Conservation (phyloP, 345 rosid genomes). For the Streptanthus diversifolius region DNA sequence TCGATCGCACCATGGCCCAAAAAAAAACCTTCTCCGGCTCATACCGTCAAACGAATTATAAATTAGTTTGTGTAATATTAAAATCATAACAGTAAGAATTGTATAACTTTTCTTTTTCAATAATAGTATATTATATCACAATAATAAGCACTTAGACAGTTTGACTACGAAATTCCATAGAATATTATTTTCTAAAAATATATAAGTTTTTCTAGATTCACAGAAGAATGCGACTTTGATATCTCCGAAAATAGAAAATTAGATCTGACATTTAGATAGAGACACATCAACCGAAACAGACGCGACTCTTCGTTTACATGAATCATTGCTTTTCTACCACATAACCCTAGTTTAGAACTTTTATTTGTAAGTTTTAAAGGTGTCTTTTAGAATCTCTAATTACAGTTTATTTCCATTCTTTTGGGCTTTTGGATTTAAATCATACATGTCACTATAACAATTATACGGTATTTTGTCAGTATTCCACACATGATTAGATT, state of each 20-base stretch:
- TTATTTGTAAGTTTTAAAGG: neutral
- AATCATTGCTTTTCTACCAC: slow-evolving; percentile 19
- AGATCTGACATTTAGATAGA: slow-evolving; percentile 6
- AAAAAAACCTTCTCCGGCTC: neutral
- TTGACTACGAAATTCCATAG: slow-evolving; percentile 23
- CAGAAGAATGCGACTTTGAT: slow-evolving; percentile 1
- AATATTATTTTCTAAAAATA: neutral
- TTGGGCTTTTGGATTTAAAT: neutral
- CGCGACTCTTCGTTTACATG: slow-evolving; percentile 11
- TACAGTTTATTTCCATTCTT: neutral
- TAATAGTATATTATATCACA: neutral
- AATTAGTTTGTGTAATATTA: neutral
- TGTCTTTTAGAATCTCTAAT: neutral
- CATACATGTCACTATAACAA: neutral
- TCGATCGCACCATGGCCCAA: slow-evolving; percentile 12
- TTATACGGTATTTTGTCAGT: neutral
- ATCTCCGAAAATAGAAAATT: slow-evolving; percentile 14
- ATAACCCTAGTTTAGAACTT: neutral
- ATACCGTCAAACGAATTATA: neutral
- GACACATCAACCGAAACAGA: slow-evolving; percentile 1
- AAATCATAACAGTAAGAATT: neutral
- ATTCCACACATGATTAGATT: neutral
- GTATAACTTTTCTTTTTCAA: neutral
- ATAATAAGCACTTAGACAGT: neutral
- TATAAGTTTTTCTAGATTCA: neutral